These are phyloP conservation scores for Torulaspora gathmanii DNA, from an alignment of 805 yeast species.

Conservation along the genomic window DNA sequence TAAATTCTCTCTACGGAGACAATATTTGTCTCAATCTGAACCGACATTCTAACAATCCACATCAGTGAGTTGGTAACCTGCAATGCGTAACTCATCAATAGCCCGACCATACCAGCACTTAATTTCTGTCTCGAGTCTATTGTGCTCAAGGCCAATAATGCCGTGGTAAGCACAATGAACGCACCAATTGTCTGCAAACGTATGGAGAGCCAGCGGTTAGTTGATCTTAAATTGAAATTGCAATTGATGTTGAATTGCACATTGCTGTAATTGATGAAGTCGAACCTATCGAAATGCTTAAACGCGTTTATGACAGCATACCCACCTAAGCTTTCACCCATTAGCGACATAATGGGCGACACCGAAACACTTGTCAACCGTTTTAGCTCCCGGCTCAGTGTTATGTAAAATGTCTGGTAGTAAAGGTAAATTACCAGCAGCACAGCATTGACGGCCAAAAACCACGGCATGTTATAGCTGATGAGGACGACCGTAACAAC, in stretches of 20 bases:
- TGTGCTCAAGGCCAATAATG: conserved; percentile 43
- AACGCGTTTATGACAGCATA: conserved; percentile 75
- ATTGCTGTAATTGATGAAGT: conserved; percentile 46
- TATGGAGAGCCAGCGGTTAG: conserved; percentile 62
- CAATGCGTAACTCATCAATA: conserved; percentile 59
- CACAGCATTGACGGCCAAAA: conserved; percentile 42
- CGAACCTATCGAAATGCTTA: conserved; percentile 60
- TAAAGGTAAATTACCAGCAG: conserved; percentile 55
- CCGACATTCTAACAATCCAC: conserved; percentile 55
- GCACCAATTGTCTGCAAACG: conserved; percentile 61
- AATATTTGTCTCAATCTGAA: conserved; percentile 58
- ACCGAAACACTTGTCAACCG: conserved; percentile 63
- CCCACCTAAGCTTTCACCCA: conserved; percentile 78
- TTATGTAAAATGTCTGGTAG: conserved; percentile 65
- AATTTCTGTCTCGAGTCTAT: conserved; percentile 41
- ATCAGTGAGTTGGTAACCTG: conserved; percentile 51
- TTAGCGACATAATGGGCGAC: conserved; percentile 75
- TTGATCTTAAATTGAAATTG: conserved; percentile 47
- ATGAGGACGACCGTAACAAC: conserved; percentile 49
- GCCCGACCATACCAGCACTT: conserved; percentile 57
- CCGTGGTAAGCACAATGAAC: conserved; percentile 47
- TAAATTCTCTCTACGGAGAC: conserved; percentile 65
- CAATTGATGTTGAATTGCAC: conserved; percentile 48
- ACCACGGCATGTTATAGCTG: conserved; percentile 50
- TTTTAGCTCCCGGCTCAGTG: conserved; percentile 72